These are phyloP conservation scores for Rhodotorula sp. DNA, from an alignment of 1,284 basidiomycete genomes.

Conservation along the genomic window DNA sequence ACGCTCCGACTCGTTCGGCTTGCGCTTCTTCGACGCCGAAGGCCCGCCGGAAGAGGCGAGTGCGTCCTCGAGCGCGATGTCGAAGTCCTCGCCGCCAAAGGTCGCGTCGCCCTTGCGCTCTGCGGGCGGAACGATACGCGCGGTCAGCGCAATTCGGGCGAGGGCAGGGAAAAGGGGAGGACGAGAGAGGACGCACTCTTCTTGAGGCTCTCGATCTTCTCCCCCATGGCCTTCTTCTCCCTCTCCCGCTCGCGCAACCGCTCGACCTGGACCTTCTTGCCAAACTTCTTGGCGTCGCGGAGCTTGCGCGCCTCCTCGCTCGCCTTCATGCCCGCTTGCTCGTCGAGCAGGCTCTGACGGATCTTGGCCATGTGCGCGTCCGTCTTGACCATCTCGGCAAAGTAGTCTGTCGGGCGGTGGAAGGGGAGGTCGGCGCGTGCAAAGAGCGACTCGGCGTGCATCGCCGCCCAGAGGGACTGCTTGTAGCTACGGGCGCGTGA, in stretches of 20 bases:
- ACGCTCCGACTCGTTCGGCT: constrained; percentile 47
- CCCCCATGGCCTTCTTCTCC: constrained; percentile 80
- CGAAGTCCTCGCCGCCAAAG: constrained; percentile 67
- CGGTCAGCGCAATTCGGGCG: background rate
- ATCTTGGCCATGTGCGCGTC: constrained; percentile 98
- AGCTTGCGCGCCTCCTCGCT: constrained; percentile 88
- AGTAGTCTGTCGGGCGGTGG: constrained; percentile 91
- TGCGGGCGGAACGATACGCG: constrained; percentile 13
- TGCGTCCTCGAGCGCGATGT: constrained; percentile 81
- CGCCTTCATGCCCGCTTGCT: constrained; percentile 84
- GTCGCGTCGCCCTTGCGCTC: constrained; percentile 64
- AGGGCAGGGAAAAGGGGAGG: background rate
- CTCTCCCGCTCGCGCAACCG: constrained; percentile 75
- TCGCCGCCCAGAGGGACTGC: constrained; percentile 82
- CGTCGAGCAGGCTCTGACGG: constrained; percentile 85
- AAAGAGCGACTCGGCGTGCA: constrained; percentile 72
- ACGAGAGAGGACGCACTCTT: constrained; percentile 64
- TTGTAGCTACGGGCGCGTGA: constrained; percentile 70
- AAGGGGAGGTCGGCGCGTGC: constrained; percentile 77
- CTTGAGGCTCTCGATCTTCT: constrained; percentile 78
- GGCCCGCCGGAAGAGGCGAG: constrained; percentile 62
- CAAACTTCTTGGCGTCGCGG: constrained; percentile 95
- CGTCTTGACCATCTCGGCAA: constrained; percentile 98
- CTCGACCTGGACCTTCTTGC: constrained; percentile 91
- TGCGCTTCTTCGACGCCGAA: constrained; percentile 57